These are phyloP conservation scores for Saturnispora besseyi DNA, from an alignment of 805 yeast genomes.

Conservation along the genomic window DNA sequence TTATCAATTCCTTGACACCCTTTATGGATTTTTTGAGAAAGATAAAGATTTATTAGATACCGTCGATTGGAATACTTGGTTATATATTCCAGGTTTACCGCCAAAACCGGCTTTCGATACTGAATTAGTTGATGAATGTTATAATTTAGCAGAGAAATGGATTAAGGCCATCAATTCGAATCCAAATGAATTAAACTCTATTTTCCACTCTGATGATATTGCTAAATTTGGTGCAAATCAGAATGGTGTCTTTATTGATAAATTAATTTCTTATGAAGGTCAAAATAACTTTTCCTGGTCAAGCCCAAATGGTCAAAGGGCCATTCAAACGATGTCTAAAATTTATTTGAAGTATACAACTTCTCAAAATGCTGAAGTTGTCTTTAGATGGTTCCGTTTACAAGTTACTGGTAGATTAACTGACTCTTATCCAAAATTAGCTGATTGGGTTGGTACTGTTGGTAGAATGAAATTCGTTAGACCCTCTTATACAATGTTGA, in stretches of 20 bases:
- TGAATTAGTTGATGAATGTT: constrained; percentile 64
- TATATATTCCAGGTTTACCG: constrained; percentile 77
- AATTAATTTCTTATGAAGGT: constrained; percentile 43
- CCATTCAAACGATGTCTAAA: constrained; percentile 26
- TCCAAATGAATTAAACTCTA: constrained; percentile 21
- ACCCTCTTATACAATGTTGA: constrained; percentile 67
- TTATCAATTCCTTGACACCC: constrained; percentile 66
- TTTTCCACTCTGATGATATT: constrained; percentile 44
- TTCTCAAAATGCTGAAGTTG: constrained; percentile 71
- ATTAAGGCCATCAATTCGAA: constrained; percentile 26
- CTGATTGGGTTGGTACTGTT: constrained; percentile 82
- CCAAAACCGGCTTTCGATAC: constrained; percentile 81
- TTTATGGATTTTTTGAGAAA: constrained; percentile 49
- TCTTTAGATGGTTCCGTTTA: constrained; percentile 67
- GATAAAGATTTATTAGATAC: constrained; percentile 46
- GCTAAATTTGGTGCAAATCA: constrained; percentile 62
- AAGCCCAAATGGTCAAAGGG: constrained; percentile 25
- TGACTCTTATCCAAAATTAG: constrained; percentile 43
- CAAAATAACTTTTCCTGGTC: constrained; percentile 33
- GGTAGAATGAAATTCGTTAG: constrained; percentile 94
- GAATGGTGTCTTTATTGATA: constrained; percentile 68
- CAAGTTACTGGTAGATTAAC: constrained; percentile 46
- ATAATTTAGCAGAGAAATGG: constrained; percentile 62
- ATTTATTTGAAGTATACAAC: constrained; percentile 34
- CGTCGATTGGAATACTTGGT: constrained; percentile 83